Conservation (phyloP, 352 stramenopile genomes). For the Pythium oligandrum region DNA sequence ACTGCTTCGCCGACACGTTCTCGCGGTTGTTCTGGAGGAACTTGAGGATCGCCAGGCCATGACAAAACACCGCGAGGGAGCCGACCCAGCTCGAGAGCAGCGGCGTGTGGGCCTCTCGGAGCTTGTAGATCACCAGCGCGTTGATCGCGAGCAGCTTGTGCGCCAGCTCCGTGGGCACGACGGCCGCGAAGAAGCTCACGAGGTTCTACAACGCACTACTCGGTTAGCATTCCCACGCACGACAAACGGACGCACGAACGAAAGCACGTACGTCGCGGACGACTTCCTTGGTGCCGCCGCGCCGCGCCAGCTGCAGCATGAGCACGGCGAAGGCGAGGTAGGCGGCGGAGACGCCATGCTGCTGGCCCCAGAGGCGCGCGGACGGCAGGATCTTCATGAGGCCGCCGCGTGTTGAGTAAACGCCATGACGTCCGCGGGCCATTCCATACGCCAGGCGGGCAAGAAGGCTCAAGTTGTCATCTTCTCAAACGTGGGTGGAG, state of each 20-base stretch:
- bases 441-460: no score
- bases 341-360: constrained; percentile 17
- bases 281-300: constrained; percentile 17
- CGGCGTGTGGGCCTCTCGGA: constrained; percentile 32
- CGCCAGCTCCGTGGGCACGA: constrained; percentile 55
- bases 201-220: constrained; percentile 10
- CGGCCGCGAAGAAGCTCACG: constrained; percentile 47
- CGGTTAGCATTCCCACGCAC: background rate
- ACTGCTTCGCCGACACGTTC: constrained; percentile 41
- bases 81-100: constrained; percentile 47
- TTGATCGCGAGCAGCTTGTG: constrained; percentile 54
- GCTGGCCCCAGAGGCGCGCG: constrained; percentile 10
- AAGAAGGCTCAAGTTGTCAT: no score
- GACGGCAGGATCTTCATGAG: constrained; percentile 22
- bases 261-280: constrained; percentile 12
- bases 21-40: constrained; percentile 29
- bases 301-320: constrained; percentile 22
- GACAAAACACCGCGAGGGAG: constrained; percentile 35
- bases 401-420: background rate
- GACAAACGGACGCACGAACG: background rate
- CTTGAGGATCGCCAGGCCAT: constrained; percentile 40
- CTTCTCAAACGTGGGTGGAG: no score
- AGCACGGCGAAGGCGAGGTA: constrained; percentile 21
- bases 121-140: constrained; percentile 32
- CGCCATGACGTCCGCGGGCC: background rate